Conservation (phyloP, 331 rosid genomes). For the Acacia concinna region DNA sequence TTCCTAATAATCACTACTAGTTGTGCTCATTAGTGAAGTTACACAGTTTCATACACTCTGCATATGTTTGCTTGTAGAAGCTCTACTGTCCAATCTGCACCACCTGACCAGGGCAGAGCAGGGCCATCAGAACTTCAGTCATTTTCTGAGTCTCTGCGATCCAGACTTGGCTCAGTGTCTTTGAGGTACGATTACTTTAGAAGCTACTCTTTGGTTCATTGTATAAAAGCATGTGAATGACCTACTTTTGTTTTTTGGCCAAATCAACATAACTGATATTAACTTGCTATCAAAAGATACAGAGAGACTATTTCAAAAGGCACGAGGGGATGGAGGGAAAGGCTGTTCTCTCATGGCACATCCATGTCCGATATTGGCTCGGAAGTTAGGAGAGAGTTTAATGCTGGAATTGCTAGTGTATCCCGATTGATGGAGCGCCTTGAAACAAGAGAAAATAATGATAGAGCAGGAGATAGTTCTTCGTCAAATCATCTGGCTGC, state of each 20-base stretch:
- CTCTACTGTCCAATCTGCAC: slow-evolving; percentile 46
- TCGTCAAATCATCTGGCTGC: slow-evolving; percentile 36
- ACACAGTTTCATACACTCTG: not conserved
- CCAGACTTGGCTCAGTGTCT: slow-evolving; percentile 65
- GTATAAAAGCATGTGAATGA: not conserved
- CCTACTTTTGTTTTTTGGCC: not conserved
- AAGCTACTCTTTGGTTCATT: not conserved
- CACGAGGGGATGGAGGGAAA: slow-evolving; percentile 84
- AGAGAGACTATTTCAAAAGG: slow-evolving; percentile 85
- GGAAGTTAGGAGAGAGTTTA: slow-evolving; percentile 62
- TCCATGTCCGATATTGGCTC: slow-evolving; percentile 65
- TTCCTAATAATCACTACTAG: slow-evolving; percentile 3
- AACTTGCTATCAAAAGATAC: slow-evolving; percentile 51
- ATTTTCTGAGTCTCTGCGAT: slow-evolving; percentile 76
- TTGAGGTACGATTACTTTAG: slow-evolving; percentile 49
- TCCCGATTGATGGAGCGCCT: slow-evolving; percentile 61
- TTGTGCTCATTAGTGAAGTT: slow-evolving; percentile 3
- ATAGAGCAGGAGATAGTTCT: slow-evolving; percentile 34
- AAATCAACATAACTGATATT: slow-evolving; percentile 20
- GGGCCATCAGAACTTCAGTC: slow-evolving; percentile 82
- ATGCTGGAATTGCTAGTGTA: slow-evolving; percentile 59
- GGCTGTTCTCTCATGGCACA: slow-evolving; percentile 63
- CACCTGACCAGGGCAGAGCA: slow-evolving; percentile 51
- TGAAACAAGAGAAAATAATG: slow-evolving; percentile 49
- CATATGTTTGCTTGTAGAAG: slow-evolving; percentile 42